phyloP scores from a whole-genome alignment of 148 eudicot species.

The Fagopyrum homotropicum region DNA sequence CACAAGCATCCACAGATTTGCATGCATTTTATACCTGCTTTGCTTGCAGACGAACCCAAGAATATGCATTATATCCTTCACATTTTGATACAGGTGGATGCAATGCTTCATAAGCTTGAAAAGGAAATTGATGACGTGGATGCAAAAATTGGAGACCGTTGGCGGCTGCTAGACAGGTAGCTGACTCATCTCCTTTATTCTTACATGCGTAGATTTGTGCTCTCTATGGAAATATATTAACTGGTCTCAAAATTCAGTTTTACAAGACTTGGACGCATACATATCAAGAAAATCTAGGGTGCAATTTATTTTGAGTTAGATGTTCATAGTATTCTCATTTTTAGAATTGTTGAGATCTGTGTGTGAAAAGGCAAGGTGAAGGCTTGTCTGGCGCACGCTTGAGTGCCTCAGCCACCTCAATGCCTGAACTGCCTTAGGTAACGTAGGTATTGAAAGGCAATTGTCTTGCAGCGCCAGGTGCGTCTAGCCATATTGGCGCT shows the following conservation, averaged over 20 bases:
- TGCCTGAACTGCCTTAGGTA: too few relatives aligned
- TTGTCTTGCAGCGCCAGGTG: too few relatives aligned
- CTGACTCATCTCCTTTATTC: background rate
- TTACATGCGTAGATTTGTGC: background rate
- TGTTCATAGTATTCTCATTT: background rate
- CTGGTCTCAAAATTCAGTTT: background rate
- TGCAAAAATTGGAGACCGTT: constrained; percentile 60
- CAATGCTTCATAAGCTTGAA: constrained; percentile 73
- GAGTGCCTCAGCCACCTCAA: too few relatives aligned
- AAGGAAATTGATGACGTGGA: constrained; percentile 82
- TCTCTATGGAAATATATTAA: background rate
- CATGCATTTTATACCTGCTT: background rate
- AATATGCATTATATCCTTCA: background rate
- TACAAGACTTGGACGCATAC: background rate
- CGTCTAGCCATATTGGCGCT: too few relatives aligned
- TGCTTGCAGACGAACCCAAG: background rate
- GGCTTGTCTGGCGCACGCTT: too few relatives aligned
- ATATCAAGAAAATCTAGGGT: background rate
- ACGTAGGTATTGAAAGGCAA: too few relatives aligned
- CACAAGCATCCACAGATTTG: background rate
- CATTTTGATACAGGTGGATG: constrained; percentile 42
- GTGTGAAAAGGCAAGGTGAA: too few relatives aligned
- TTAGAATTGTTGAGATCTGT: background rate
- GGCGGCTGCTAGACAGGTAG: constrained; percentile 64
- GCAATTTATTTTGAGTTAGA: background rate